A percentile compares a stretch with the other conserved stretches of the same genome.
Conservation (phyloP, 345 rosid genomes). For the Linum tenue region DNA sequence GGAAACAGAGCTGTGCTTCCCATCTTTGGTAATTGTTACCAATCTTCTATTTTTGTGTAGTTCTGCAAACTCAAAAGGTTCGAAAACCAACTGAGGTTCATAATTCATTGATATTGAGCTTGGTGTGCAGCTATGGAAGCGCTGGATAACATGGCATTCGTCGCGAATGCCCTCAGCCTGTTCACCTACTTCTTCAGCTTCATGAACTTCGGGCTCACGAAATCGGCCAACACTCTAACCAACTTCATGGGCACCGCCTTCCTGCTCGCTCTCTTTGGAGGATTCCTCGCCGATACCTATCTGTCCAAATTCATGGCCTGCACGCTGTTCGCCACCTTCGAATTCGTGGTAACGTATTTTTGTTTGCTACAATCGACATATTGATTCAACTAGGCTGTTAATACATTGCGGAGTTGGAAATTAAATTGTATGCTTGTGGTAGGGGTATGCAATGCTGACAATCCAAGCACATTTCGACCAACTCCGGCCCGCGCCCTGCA, state of each 20-base stretch:
- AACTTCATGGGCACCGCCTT: slow-evolving; percentile 54
- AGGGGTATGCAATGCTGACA: too few relatives aligned
- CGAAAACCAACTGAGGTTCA: too few relatives aligned
- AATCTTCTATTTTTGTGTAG: too few relatives aligned
- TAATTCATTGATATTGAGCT: too few relatives aligned
- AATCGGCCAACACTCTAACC: slow-evolving; percentile 55
- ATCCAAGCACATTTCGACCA: too few relatives aligned
- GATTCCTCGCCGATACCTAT: slow-evolving; percentile 55
- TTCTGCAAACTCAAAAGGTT: neutral
- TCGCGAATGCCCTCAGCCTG: slow-evolving; percentile 37
- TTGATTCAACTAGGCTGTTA: neutral
- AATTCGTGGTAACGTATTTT: slow-evolving; percentile 28
- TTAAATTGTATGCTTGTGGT: too few relatives aligned
- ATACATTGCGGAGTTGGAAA: too few relatives aligned
- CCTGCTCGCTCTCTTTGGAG: slow-evolving; percentile 48
- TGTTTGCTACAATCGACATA: neutral
- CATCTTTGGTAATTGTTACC: slow-evolving; percentile 29
- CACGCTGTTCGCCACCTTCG: slow-evolving; percentile 40
- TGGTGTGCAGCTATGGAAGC: slow-evolving; percentile 34
- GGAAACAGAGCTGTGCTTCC: slow-evolving; percentile 43
- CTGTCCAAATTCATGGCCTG: slow-evolving; percentile 52
- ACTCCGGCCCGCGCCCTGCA: too few relatives aligned
- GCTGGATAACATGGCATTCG: slow-evolving; percentile 53
- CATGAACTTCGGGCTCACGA: slow-evolving; percentile 56
- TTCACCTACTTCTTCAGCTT: slow-evolving; percentile 43